Evolutionary conservation across 2,329 filamentous ascomycete genomes (phyloP).

Genomic region (Rutstroemia sp.): DNA sequence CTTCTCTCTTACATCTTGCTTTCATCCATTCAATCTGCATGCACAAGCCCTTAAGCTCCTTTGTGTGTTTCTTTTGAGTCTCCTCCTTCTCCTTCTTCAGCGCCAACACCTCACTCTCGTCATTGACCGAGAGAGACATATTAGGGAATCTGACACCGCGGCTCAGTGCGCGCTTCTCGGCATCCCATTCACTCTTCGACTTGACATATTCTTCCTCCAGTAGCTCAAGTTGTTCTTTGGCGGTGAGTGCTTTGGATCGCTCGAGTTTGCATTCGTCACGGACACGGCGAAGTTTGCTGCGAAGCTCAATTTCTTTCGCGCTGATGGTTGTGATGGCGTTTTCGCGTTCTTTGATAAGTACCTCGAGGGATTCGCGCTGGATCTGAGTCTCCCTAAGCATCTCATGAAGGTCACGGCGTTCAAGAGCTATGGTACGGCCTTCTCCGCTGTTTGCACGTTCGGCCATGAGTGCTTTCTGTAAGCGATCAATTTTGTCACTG

Average conservation of each 20-base stretch:
- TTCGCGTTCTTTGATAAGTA: constrained; percentile 64
- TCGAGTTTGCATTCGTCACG: constrained; percentile 54
- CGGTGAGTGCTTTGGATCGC: constrained; percentile 16
- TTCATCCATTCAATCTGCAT: constrained; percentile 91
- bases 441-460: constrained; percentile 48
- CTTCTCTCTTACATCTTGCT: constrained; percentile 72
- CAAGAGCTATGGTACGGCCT: constrained; percentile 50
- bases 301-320: constrained; percentile 51
- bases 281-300: constrained; percentile 60
- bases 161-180: constrained; percentile 36
- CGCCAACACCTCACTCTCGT: constrained; percentile 33
- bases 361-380: constrained; percentile 61
- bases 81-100: constrained; percentile 30
- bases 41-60: constrained; percentile 72
- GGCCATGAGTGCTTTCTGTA: constrained; percentile 42
- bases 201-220: constrained; percentile 34
- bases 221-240: constrained; percentile 19
- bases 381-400: constrained; percentile 56
- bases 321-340: constrained; percentile 51
- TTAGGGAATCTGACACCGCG: constrained; percentile 33
- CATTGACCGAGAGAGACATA: constrained; percentile 31
- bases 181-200: constrained; percentile 37
- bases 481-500: constrained; percentile 39
- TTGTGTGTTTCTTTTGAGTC: constrained; percentile 57
- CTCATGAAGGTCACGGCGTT: constrained; percentile 52